phyloP scores from a whole-genome alignment of 805 yeast species.

The Torulaspora franciscae region DNA sequence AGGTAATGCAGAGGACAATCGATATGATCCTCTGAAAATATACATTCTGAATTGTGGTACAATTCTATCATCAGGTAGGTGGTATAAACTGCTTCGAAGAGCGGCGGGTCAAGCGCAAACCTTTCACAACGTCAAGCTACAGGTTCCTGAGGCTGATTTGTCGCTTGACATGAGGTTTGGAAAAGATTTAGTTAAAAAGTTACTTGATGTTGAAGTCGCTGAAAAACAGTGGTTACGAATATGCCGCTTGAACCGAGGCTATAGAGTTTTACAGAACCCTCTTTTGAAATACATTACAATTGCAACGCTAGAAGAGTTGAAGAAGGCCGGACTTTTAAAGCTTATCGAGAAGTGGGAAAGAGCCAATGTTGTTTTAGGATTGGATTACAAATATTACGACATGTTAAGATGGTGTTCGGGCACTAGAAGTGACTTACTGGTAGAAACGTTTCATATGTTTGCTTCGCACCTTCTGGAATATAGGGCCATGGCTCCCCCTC shows the following conservation, averaged over 20 bases:
- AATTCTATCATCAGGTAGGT: constrained; percentile 49
- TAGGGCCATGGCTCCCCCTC: constrained; percentile 43
- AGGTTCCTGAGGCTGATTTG: constrained; percentile 40
- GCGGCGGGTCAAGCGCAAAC: constrained; percentile 43
- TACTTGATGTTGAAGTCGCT: constrained; percentile 9
- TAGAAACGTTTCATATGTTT: constrained; percentile 41
- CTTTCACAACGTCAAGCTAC: constrained; percentile 42
- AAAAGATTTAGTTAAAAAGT: constrained; percentile 6
- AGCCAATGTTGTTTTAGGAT: constrained; percentile 40
- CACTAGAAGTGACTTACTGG: constrained; percentile 40
- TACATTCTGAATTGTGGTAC: constrained; percentile 57
- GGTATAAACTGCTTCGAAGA: constrained; percentile 57
- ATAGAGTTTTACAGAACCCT: constrained; percentile 23
- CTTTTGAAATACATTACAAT: constrained; percentile 24
- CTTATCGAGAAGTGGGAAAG: constrained; percentile 28
- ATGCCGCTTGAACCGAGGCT: constrained; percentile 19
- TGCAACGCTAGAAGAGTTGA: constrained; percentile 35
- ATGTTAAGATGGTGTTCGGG: constrained; percentile 65
- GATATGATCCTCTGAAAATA: constrained; percentile 28
- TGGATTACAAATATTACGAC: constrained; percentile 66
- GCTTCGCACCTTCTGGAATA: constrained; percentile 56
- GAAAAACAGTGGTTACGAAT: constrained; percentile 18
- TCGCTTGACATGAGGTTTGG: constrained; percentile 28
- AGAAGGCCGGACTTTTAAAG: constrained; percentile 22
- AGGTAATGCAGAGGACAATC: constrained; percentile 12